phyloP scores from a whole-genome alignment of 2,329 filamentous ascomycete genomes.

The Furcasterigmium furcatum region DNA sequence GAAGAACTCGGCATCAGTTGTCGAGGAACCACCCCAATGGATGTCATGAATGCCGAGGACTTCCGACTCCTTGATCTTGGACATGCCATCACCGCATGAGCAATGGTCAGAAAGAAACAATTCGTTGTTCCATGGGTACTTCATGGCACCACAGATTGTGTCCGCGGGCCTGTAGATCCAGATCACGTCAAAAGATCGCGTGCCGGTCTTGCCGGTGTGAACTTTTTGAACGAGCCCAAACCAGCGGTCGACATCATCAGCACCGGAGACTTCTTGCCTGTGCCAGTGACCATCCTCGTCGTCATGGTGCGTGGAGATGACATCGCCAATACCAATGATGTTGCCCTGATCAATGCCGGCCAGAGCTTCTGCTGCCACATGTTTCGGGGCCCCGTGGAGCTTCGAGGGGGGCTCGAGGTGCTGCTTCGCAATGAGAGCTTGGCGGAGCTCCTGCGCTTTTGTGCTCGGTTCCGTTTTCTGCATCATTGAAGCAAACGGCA shows the following conservation, averaged over 20 bases:
- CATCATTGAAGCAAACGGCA: constrained; percentile 56
- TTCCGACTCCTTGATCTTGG: constrained; percentile 49
- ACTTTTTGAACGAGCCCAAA: constrained; percentile 66
- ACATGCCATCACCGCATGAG: constrained; percentile 50
- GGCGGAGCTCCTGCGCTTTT: constrained; percentile 21
- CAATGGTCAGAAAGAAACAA: constrained; percentile 76
- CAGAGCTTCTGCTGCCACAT: neutral
- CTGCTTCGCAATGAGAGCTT: constrained; percentile 19
- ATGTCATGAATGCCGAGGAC: constrained; percentile 56
- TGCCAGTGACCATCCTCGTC: constrained; percentile 54
- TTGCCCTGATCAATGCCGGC: neutral
- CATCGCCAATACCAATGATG: constrained; percentile 4
- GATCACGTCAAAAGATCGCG: constrained; percentile 55
- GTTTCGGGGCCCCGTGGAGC: constrained; percentile 16
- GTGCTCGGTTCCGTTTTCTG: constrained; percentile 25
- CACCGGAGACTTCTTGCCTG: constrained; percentile 37
- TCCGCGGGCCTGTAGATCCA: constrained; percentile 74
- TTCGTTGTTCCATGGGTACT: constrained; percentile 70
- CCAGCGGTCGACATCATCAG: constrained; percentile 53
- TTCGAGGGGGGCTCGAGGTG: constrained; percentile 21
- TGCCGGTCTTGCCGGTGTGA: constrained; percentile 27
- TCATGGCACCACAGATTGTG: constrained; percentile 64
- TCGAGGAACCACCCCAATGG: constrained; percentile 50
- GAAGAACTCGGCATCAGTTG: constrained; percentile 53
- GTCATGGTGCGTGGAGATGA: constrained; percentile 43